phyloP scores from a whole-genome alignment of 805 yeast species.

The Kuraishia capsulata region DNA sequence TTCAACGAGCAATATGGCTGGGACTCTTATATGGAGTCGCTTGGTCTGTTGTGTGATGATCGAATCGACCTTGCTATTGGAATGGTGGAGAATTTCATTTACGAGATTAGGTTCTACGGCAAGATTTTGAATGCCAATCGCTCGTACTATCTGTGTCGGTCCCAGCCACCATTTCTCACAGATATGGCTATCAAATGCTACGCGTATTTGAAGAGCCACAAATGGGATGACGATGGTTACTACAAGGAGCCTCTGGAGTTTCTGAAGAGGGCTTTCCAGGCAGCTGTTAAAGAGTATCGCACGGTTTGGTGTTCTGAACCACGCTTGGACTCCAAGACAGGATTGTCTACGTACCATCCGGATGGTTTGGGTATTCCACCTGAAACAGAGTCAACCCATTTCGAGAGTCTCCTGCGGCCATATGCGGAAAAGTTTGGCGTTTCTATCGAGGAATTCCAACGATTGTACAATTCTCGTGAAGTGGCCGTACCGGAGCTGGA shows the following conservation, averaged over 20 bases:
- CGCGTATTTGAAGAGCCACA: conserved; percentile 32
- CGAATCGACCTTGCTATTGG: conserved; percentile 70
- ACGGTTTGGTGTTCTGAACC: conserved; percentile 75
- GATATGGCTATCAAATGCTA: conserved; percentile 78
- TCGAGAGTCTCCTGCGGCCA: conserved; percentile 59
- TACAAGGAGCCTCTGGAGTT: conserved; percentile 48
- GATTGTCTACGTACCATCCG: conserved; percentile 85
- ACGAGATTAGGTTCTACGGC: conserved; percentile 84
- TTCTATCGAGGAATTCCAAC: conserved; percentile 53
- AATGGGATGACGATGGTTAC: conserved; percentile 20
- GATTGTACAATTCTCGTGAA: conserved; percentile 56
- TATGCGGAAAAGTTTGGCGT: conserved; percentile 55
- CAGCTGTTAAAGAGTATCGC: conserved; percentile 82
- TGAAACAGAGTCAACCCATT: conserved; percentile 89
- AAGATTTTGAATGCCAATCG: conserved; percentile 92
- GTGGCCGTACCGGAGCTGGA: conserved; percentile 77
- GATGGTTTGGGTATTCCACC: conserved; percentile 93
- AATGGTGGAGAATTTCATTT: conserved; percentile 87
- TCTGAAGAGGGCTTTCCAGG: conserved; percentile 51
- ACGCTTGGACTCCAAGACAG: conserved; percentile 62
- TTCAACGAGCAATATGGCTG: conserved; percentile 96
- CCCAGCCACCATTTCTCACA: conserved; percentile 95
- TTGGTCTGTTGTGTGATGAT: conserved; percentile 68
- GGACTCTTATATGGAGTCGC: conserved; percentile 91
- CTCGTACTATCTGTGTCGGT: conserved; percentile 80